These are phyloP conservation scores for Candida qinlingensis DNA, from an alignment of 805 yeast species.

Conservation along the genomic window DNA sequence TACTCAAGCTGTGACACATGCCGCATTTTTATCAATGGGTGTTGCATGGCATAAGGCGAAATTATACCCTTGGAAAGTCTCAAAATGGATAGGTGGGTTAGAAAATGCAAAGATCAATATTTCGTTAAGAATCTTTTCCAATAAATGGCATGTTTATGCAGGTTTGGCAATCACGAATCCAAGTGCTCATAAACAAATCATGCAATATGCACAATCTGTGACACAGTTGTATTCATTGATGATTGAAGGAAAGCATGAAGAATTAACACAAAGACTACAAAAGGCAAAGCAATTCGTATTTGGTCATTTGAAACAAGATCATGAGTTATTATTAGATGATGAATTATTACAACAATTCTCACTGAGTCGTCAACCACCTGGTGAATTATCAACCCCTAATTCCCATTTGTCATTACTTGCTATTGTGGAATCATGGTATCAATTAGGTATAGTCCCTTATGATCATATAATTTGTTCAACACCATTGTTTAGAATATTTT, in stretches of 20 bases:
- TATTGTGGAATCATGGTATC: constrained; percentile 91
- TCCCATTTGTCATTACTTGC: constrained; percentile 86
- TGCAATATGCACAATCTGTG: constrained; percentile 82
- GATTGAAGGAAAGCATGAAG: constrained; percentile 61
- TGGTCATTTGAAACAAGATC: constrained; percentile 51
- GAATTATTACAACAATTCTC: constrained; percentile 74
- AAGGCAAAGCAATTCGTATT: constrained; percentile 75
- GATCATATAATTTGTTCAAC: constrained; percentile 97
- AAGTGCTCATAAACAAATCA: constrained; percentile 84
- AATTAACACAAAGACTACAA: constrained; percentile 50
- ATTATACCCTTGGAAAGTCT: constrained; percentile 88
- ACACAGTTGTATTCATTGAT: constrained; percentile 80
- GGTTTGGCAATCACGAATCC: constrained; percentile 96
- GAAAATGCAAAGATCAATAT: constrained; percentile 96
- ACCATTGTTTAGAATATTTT: constrained; percentile 83
- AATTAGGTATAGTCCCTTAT: constrained; percentile 81
- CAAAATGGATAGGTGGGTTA: constrained; percentile 86
- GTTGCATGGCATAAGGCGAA: constrained; percentile 83
- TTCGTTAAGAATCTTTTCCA: constrained; percentile 82
- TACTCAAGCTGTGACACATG: constrained; percentile 97
- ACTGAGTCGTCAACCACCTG: constrained; percentile 61
- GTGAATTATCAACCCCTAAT: constrained; percentile 59
- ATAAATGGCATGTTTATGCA: constrained; percentile 98
- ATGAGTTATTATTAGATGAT: constrained; percentile 70
- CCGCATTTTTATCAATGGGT: constrained; percentile 96